Evolutionary conservation across 495 filamentous ascomycete genomes (phyloP), one percentile per base, ranked within the genome.

Genomic region (Zalerion maritima): DNA sequence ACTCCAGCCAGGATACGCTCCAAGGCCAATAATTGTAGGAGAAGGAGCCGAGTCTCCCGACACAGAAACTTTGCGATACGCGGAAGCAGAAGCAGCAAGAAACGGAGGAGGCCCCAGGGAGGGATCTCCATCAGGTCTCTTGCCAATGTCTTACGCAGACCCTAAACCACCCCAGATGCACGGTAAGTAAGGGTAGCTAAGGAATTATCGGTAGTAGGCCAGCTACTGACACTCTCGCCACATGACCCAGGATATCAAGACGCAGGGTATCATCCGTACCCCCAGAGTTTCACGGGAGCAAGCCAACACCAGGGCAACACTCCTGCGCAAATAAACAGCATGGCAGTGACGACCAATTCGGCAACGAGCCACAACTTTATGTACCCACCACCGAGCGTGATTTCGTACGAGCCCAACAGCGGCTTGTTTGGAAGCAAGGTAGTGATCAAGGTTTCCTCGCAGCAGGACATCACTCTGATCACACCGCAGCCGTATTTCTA

Each of bases 391-490:
- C 70, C 78, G 17, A 64, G 73, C 40, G 58, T 94, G 29, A 58
- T 68, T 18, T 74, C 70, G 24, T 82, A 71, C 47, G 54, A 64
- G 19, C 87, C 89, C 10, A 56, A 58, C 20, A 50, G 62, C 40
- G 89, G 87, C 14, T 45, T 59, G 2, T 62, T 67, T 45, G 81
- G 80, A 28, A 77, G 75, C 9, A 66, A 69, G 36, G 57, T 94
- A 5, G 57, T 64, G 23, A 67, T 94, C 28, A 73, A 79, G 46
- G 69, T 93, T 25, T 69, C 71, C 36, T 76, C 73, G 8, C 67
- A 73, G 17, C 79, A 78, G 48, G 82, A 93, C 38, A 37, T 65
- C 24, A 33, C 52, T 14, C 52, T 75, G 12, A 60, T 77, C 40
- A 61, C 66, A 12, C 58, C 65, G 2, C 48, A 62, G 14, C 60